Conservation (phyloP, 257 asterid genomes). For the Nicotiana tabacum region DNA sequence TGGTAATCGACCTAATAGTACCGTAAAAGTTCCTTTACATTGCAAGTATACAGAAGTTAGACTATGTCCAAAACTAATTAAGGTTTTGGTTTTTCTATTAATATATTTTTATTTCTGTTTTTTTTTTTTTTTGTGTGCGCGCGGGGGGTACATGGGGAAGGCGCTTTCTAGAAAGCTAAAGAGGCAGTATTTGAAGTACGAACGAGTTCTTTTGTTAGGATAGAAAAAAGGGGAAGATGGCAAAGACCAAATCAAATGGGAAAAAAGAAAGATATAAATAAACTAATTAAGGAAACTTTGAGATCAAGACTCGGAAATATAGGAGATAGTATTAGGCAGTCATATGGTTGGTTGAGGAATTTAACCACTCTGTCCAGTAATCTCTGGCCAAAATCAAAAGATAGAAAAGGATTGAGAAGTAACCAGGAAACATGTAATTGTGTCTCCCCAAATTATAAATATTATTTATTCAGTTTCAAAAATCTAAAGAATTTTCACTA, state of each 20-base stretch:
- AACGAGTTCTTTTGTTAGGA: conserved; percentile 30
- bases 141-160: background rate
- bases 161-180: background rate
- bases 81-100: no score
- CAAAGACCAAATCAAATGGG: background rate
- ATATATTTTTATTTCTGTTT: no score
- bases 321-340: background rate
- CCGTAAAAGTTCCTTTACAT: no score
- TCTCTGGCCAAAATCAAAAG: background rate
- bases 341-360: conserved; percentile 27
- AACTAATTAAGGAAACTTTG: background rate
- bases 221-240: conserved; percentile 13
- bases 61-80: no score
- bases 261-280: background rate
- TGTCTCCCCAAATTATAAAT: background rate
- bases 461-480: background rate
- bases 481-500: background rate
- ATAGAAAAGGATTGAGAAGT: background rate
- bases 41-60: no score
- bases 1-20: no score
- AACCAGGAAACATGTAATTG: background rate
- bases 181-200: conserved; percentile 5
- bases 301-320: background rate
- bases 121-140: no score
- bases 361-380: conserved; percentile 21